Conservation (phyloP, 1,284 basidiomycete genomes). For the Cystobasidium sp. region DNA sequence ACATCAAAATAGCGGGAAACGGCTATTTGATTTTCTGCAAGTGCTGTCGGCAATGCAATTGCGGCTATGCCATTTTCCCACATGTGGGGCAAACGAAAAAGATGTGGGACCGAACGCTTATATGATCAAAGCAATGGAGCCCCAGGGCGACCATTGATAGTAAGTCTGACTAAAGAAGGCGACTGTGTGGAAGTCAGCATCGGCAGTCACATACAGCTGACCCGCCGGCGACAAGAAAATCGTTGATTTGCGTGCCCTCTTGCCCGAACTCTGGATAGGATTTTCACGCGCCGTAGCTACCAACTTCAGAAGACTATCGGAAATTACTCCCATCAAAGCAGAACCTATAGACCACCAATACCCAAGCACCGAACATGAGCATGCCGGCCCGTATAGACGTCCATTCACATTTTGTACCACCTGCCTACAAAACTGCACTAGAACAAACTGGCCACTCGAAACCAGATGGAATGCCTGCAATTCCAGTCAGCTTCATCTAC, state of each 20-base stretch:
- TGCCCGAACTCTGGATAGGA: no score
- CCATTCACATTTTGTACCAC: slow-evolving; percentile 24
- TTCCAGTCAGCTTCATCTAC: slow-evolving; percentile 1
- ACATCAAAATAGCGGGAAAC: neutral
- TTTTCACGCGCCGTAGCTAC: no score
- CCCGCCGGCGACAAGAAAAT: no score
- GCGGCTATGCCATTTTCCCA: slow-evolving; percentile 7
- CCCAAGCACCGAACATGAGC: neutral
- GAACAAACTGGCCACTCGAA: slow-evolving; percentile 4
- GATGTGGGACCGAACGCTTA: neutral
- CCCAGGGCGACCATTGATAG: no score
- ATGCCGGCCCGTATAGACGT: slow-evolving; percentile 22
- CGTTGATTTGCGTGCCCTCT: no score
- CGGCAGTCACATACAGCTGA: no score
- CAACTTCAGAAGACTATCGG: no score
- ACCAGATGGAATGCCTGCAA: slow-evolving; percentile 34
- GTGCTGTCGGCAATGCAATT: neutral
- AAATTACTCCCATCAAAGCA: no score
- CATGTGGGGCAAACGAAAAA: neutral
- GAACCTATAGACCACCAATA: no score
- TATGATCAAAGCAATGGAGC: no score
- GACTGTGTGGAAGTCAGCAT: no score
- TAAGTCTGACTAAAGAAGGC: no score
- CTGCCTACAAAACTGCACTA: slow-evolving; percentile 6
- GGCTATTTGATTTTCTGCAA: neutral